Conservation (phyloP, 78 protist species). For the Dictyostelium intermedium region DNA sequence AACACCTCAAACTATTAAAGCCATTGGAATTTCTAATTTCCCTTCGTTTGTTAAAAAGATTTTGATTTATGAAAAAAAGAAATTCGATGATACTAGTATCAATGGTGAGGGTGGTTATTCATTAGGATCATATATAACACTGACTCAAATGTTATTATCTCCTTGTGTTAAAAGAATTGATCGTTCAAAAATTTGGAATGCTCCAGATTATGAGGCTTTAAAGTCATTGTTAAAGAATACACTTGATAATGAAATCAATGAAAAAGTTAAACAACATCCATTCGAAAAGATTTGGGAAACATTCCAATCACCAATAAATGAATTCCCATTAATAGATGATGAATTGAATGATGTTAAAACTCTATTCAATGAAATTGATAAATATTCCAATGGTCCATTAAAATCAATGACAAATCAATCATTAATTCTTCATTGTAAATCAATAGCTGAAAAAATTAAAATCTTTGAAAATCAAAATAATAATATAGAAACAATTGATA, state of each 20-base stretch:
- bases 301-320: not conserved
- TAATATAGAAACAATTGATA: not conserved
- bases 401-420: not conserved
- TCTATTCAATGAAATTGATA: not conserved
- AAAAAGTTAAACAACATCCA: constrained; percentile 2
- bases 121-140: not conserved
- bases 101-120: not conserved
- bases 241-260: not conserved
- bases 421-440: not conserved
- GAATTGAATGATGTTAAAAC: not conserved
- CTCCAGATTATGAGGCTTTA: not conserved
- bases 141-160: constrained; percentile 12
- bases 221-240: not conserved
- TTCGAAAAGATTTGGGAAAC: not conserved
- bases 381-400: not conserved
- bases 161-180: not conserved
- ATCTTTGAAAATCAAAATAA: no score
- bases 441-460: not conserved
- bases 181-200: not conserved
- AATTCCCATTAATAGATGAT: not conserved
- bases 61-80: not conserved
- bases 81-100: not conserved
- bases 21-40: constrained; percentile 7
- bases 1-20: not conserved
- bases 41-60: not conserved